These are phyloP conservation scores for Candida coleopterorum DNA, from an alignment of 805 yeast genomes.

Conservation along the genomic window DNA sequence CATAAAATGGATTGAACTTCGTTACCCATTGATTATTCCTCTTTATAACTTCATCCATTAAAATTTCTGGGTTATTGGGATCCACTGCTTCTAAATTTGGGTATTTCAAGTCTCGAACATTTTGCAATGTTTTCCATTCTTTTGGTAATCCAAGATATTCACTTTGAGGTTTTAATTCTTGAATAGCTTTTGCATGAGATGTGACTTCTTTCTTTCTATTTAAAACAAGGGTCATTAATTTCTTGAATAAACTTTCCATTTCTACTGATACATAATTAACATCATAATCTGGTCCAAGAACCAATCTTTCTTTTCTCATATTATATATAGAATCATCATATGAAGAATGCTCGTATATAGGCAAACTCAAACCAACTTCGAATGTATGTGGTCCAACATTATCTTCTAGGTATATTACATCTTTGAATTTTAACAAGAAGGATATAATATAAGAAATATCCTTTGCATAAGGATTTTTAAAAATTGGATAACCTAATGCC, in stretches of 20 bases:
- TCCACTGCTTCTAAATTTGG: conserved; percentile 17
- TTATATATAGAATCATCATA: neutral
- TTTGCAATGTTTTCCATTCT: conserved; percentile 30
- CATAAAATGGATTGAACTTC: conserved; percentile 18
- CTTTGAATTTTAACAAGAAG: conserved; percentile 28
- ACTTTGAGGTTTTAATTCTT: conserved; percentile 27
- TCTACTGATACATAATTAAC: conserved; percentile 17
- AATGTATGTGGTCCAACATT: conserved; percentile 33
- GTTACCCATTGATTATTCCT: conserved; percentile 13
- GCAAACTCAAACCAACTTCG: conserved; percentile 31
- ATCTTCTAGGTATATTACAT: conserved; percentile 16
- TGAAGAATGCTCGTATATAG: neutral
- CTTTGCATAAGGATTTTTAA: conserved; percentile 22
- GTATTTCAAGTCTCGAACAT: conserved; percentile 7
- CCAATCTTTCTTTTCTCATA: neutral
- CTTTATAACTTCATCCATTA: conserved; percentile 9
- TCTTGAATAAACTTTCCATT: conserved; percentile 31
- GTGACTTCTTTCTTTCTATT: conserved; percentile 31
- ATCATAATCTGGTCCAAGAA: conserved; percentile 7
- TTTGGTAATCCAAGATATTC: conserved; percentile 29
- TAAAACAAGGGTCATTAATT: conserved; percentile 29
- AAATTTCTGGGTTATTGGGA: conserved; percentile 17
- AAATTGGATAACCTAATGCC: conserved; percentile 32
- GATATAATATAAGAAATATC: conserved; percentile 31
- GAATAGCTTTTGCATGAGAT: conserved; percentile 25